A percentile compares a stretch with the other conserved stretches of the same genome.
These are phyloP conservation scores for Crinitomyces ghanaensis DNA, from an alignment of 805 yeast species.

Conservation along the genomic window DNA sequence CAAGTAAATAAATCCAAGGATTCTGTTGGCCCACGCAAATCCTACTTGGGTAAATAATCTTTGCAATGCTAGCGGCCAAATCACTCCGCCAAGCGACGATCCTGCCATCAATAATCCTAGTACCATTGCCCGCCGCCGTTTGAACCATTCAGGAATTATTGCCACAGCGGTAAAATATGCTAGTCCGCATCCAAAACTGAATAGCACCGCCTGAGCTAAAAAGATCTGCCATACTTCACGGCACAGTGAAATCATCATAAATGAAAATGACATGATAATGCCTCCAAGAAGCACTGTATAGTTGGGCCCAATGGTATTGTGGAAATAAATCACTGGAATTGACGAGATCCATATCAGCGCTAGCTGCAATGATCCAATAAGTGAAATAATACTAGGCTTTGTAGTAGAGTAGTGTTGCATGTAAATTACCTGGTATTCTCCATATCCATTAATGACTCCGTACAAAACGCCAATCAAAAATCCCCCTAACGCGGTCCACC, in stretches of 20 bases:
- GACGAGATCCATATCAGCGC: constrained; percentile 30
- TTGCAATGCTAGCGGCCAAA: constrained; percentile 44
- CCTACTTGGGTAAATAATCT: constrained; percentile 40
- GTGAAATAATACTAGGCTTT: constrained; percentile 35
- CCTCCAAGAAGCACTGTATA: constrained; percentile 33
- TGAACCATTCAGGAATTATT: constrained; percentile 57
- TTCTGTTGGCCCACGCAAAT: constrained; percentile 49
- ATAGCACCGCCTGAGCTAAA: constrained; percentile 40
- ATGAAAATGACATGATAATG: constrained; percentile 31
- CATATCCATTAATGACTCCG: constrained; percentile 50
- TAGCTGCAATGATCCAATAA: constrained; percentile 45
- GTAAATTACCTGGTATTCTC: constrained; percentile 50
- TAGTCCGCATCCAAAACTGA: constrained; percentile 38
- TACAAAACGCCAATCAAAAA: constrained; percentile 39
- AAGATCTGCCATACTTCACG: constrained; percentile 39
- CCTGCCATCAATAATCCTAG: constrained; percentile 41
- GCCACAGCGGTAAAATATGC: constrained; percentile 37
- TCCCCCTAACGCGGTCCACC: constrained; percentile 40
- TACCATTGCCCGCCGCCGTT: constrained; percentile 45
- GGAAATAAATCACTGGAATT: constrained; percentile 29
- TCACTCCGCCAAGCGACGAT: constrained; percentile 46
- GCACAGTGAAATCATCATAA: constrained; percentile 37
- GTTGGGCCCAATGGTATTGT: constrained; percentile 34
- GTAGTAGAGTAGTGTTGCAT: no score
- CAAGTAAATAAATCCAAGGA: constrained; percentile 37